Percentiles rank a stretch among this genome's conserved stretches.
These are phyloP conservation scores for Meyerozyma guilliermondii DNA, from an alignment of 1,139 yeast species.

Conservation along the genomic window DNA sequence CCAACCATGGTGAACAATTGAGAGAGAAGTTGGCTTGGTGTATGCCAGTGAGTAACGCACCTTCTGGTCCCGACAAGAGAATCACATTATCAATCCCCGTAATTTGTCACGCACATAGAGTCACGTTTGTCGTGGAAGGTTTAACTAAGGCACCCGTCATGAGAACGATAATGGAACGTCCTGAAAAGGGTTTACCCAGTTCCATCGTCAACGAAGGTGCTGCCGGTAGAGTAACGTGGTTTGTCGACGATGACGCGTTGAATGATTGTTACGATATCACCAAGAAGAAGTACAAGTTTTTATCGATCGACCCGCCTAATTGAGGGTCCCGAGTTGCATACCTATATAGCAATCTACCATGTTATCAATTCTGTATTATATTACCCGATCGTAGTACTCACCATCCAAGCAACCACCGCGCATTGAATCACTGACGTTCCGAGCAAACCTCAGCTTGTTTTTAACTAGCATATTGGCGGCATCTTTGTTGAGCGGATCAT, in stretches of 20 bases:
- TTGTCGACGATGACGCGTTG: slow-evolving; percentile 93
- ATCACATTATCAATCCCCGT: slow-evolving; percentile 93
- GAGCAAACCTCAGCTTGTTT: slow-evolving; percentile 50
- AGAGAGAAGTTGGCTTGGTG: slow-evolving; percentile 96
- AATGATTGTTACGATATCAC: slow-evolving; percentile 72
- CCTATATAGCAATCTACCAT: background rate
- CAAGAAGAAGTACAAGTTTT: slow-evolving; percentile 68
- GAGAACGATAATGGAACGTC: slow-evolving; percentile 92
- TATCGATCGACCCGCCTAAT: slow-evolving; percentile 24
- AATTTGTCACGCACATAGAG: slow-evolving; percentile 88
- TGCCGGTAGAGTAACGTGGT: slow-evolving; percentile 96
- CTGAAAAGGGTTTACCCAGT: slow-evolving; percentile 94
- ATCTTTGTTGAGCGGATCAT: slow-evolving; percentile 86
- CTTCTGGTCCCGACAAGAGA: slow-evolving; percentile 82
- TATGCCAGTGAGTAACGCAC: slow-evolving; percentile 89
- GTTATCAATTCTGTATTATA: background rate
- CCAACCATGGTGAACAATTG: slow-evolving; percentile 77
- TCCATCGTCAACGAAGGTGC: slow-evolving; percentile 94
- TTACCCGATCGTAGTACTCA: slow-evolving; percentile 59
- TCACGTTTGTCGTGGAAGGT: slow-evolving; percentile 93
- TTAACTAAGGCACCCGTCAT: slow-evolving; percentile 92
- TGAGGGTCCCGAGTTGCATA: background rate
- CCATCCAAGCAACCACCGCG: slow-evolving; percentile 62
- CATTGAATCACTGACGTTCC: slow-evolving; percentile 63
- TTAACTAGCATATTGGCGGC: slow-evolving; percentile 76